Evolutionary conservation across 177 flowering plant species (phyloP), one percentile per base, ranked within the genome.

Genomic region (Viscum album): DNA sequence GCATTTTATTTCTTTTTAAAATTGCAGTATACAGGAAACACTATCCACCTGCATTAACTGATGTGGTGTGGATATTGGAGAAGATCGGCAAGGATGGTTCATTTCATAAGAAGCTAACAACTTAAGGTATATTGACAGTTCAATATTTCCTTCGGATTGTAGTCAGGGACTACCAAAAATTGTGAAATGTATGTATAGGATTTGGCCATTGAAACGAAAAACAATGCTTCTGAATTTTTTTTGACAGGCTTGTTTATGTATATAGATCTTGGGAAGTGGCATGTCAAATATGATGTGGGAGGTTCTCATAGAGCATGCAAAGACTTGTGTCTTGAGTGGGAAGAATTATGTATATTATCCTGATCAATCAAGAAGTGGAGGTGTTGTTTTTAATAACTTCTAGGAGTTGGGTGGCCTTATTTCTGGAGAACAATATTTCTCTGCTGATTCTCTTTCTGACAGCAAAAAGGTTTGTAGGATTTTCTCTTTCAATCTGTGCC

Each of bases 51-150:
- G 78, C 78, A 24, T 72, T 83, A 63, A 70, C 64, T 73, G 84
- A 83, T 74, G 86, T 81, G 0, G 86, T 83, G 32, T 83, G 86
- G 86, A 81, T 83, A 73, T 76, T 83, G 76, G 85, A 83, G 71
- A 83, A 81, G 75, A 79, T 83, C 67, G 85, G 83, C 32, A 83
- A 83, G 69, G 86, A 83, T 75, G 86, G 84, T 15, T 66, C 86
- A 65, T 81, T 81, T 60, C 86, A 83, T 69, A 83, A 83, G 77
- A 81, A 70, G 75, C 75, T 83, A 39, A 83, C 73, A 56, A 68
- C 6, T 33, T 59, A 64, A 0, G 73, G 77, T 35, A 78, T 83
- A 67, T 68, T 71, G 56, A 56, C 77, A 11, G 86, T 81, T 65
- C 80, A 81, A 74, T 84, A 83, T 30, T 83, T 83, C 68, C 77